A percentile compares a stretch with the other conserved stretches of the same genome.
Conservation (phyloP, 1,139 yeast genomes). For the Suhomyces choctaworum region DNA sequence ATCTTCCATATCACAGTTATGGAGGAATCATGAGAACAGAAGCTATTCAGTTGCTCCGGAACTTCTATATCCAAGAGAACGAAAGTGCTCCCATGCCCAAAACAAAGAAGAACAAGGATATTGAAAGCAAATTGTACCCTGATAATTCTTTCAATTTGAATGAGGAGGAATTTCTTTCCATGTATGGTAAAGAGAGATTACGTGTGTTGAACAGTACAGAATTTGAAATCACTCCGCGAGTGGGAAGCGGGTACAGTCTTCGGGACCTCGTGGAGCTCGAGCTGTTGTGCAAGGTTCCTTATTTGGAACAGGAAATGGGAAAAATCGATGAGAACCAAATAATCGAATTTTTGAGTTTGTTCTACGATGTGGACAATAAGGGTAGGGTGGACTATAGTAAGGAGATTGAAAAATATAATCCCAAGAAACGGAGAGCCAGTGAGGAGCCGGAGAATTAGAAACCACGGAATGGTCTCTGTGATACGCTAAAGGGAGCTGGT, state of each 20-base stretch:
- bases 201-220: conserved; percentile 8
- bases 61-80: conserved; percentile 84
- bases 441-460: too few relatives aligned
- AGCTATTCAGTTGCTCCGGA: conserved; percentile 76
- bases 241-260: conserved; percentile 28
- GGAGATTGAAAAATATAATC: conserved; percentile 22
- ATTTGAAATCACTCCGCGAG: conserved; percentile 35
- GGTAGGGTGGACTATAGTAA: conserved; percentile 30
- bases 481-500: too few relatives aligned
- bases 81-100: conserved; percentile 82
- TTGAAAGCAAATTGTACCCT: conserved; percentile 69
- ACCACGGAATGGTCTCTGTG: too few relatives aligned
- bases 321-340: conserved; percentile 24
- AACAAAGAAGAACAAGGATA: conserved; percentile 69
- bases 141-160: conserved; percentile 38
- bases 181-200: conserved; percentile 50
- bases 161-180: conserved; percentile 42
- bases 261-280: conserved; percentile 22
- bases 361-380: conserved; percentile 30
- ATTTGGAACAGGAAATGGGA: conserved; percentile 19
- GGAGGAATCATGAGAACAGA: conserved; percentile 84
- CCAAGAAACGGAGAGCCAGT: conserved; percentile 19
- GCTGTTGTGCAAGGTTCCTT: conserved; percentile 24
- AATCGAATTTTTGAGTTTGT: conserved; percentile 27
- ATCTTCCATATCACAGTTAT: conserved; percentile 51